These are phyloP conservation scores for Claviceps quebecensis DNA, from an alignment of 2,329 filamentous ascomycete species.

Conservation along the genomic window DNA sequence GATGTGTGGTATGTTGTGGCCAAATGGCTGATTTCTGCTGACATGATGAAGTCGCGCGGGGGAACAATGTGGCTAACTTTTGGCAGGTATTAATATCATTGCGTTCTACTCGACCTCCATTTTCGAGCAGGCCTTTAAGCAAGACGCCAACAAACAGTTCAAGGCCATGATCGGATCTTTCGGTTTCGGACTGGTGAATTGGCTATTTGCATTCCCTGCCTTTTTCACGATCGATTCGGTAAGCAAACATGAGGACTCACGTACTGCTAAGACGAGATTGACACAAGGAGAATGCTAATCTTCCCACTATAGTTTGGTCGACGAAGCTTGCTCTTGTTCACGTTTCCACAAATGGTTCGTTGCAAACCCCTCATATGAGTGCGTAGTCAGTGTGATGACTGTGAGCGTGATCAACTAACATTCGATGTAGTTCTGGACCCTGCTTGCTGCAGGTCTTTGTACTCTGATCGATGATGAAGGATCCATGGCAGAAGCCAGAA, in stretches of 20 bases:
- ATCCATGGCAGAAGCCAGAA: constrained; percentile 24
- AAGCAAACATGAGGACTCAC: constrained; percentile 1
- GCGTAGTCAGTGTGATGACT: too few species aligned
- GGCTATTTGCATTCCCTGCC: constrained; percentile 52
- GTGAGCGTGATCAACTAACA: background rate
- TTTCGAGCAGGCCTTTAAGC: constrained; percentile 42
- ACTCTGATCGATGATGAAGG: constrained; percentile 19
- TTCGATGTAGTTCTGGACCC: constrained; percentile 29
- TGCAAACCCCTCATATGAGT: background rate
- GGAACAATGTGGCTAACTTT: background rate
- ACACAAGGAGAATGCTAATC: constrained; percentile 5
- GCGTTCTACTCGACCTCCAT: constrained; percentile 59
- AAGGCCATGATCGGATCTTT: constrained; percentile 36
- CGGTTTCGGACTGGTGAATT: constrained; percentile 43
- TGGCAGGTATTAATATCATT: constrained; percentile 47
- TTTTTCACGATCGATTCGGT: constrained; percentile 51
- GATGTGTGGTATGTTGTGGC: constrained; percentile 37
- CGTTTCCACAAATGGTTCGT: constrained; percentile 50
- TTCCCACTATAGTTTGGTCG: constrained; percentile 35
- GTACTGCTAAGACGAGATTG: too few species aligned
- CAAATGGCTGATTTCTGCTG: background rate
- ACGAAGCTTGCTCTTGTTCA: constrained; percentile 46
- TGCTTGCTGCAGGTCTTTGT: constrained; percentile 29
- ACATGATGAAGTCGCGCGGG: background rate
- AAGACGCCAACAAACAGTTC: constrained; percentile 20